These are phyloP conservation scores for Colletotrichum lindemuthianum DNA, from an alignment of 2,329 filamentous ascomycete species.

Conservation along the genomic window DNA sequence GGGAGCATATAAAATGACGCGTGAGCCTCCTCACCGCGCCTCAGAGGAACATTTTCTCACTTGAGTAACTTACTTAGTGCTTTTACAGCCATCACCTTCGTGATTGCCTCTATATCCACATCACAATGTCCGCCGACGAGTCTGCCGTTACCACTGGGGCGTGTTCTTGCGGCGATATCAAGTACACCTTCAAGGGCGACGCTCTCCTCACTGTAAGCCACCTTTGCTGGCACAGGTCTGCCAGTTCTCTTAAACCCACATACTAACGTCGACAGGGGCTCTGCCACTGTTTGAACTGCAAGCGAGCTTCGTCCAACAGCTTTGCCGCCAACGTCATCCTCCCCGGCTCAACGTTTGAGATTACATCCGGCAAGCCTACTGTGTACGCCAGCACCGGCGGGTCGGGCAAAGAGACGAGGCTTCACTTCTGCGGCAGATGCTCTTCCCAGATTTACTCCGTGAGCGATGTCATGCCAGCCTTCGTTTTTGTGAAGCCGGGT, in stretches of 20 bases:
- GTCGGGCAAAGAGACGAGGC: neutral
- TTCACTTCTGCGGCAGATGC: neutral
- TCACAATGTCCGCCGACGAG: too few species aligned
- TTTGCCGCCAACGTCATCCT: neutral
- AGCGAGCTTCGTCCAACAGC: neutral
- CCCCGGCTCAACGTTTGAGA: neutral
- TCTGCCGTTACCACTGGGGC: neutral
- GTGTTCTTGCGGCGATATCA: neutral
- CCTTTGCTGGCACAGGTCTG: neutral
- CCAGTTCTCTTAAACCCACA: accelerated
- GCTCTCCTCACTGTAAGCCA: neutral
- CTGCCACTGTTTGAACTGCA: neutral
- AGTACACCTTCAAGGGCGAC: neutral
- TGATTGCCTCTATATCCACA: too few species aligned
- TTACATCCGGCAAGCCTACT: neutral
- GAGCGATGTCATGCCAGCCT: neutral
- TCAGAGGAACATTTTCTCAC: accelerated
- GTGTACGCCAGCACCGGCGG: neutral
- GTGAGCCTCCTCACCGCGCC: too few species aligned
- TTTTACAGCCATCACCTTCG: too few species aligned
- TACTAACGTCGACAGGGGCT: neutral
- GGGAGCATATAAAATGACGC: too few species aligned
- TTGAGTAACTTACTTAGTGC: too few species aligned
- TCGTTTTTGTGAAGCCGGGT: neutral
- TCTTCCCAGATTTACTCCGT: neutral